Base-by-base conservation (phyloP, 371 early-diverging fungal species). In the Basidiobolus meristosporus region DNA sequence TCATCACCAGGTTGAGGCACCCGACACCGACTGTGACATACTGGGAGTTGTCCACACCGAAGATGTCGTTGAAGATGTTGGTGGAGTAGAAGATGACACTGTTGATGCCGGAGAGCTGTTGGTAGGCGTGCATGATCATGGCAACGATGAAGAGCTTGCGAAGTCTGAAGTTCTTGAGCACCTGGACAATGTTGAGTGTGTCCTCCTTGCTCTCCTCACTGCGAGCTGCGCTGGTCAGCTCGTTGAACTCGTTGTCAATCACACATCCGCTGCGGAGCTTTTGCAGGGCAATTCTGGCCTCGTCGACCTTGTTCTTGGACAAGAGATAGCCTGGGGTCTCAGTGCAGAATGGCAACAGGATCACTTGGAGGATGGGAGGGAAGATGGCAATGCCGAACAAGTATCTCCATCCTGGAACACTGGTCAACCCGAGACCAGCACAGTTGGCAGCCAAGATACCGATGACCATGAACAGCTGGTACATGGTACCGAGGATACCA, bases 91-190 rank as follows among this genome's bases (percentile, higher is more conserved):
- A 69, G 50, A 77, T 62, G 46, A 84, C 68, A 40, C 75, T 85
- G 47, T 88, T 88, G 63, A 92, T 82, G 28, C 89, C 90, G 21
- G 76, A 70, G 6, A 82, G 59, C 51, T 90, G 89, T 49, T 89
- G 90, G 12, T 53, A 44, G 3, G 56, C 51, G 36, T 69, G 68
- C 15, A 73, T 42, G 6, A 44, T 14, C 7, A 68, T 15, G 17
- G 62, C 60, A 17, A 56, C 57, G 1, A 57, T 11, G 14, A 77
- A 62, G 34, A 88, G 56, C 40, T 77, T 77, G 6, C 60, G 51
- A 21, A 63, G 59, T n/a, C 15, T 36, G 31, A 59, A 62, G 33
- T 65, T 60, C 9, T 22, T 45, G 40, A 69, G 64, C 5, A 73
- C 47, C 15, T 60, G 48, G 1, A 46, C 48, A 44, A 61, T 59